Evolutionary conservation across 495 filamentous ascomycete genomes (phyloP), one percentile per base, ranked within the genome.

Genomic region (Cryomyces minteri): DNA sequence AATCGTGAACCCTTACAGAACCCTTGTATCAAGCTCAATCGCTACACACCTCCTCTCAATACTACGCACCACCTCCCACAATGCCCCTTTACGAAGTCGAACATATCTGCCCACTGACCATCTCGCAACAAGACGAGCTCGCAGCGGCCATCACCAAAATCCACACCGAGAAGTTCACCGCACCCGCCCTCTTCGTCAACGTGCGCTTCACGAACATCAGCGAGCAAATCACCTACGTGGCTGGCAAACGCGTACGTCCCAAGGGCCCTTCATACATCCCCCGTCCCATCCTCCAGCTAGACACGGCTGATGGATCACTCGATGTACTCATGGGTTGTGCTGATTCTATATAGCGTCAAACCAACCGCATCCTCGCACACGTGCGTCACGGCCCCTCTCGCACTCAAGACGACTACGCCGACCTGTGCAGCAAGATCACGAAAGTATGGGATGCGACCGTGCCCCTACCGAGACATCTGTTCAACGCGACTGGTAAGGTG

Each of bases 51-150:
- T 41, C 8, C 6, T 18, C 36, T 39, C 14, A 14, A 4, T 8
- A 18, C 4, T 41, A 12, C 4, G 9, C 8, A 14, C 4, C 39
- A 37, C 12, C 34, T 37, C 34, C 9, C 25, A 51, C 31, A 12
- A 62, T 62, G 59, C 57, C 58, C 29, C 41, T 56, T 41, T 62
- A 60, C 48, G 50, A 53, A 43, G 39, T 62, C 40, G 32, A 55
- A 11, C 57, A 60, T 50, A 30, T 4, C 40, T 41, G 38, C 41
- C 44, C 40, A 8, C 49, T 60, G 11, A 52, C 48, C 14, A 8
- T 40, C 12, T 43, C 47, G 28, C 59, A 60, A 39, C 44, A 50
- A 38, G 39, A 47, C 32, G 46, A 54, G 9, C 47, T 62, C 25
- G 59, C 58, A 9, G 41, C 28, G 40, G 49, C 47, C 14, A 52